Evolutionary conservation across 768 basidiomycete genomes (phyloP).

Genomic region (Rhizopogon salebrosus): DNA sequence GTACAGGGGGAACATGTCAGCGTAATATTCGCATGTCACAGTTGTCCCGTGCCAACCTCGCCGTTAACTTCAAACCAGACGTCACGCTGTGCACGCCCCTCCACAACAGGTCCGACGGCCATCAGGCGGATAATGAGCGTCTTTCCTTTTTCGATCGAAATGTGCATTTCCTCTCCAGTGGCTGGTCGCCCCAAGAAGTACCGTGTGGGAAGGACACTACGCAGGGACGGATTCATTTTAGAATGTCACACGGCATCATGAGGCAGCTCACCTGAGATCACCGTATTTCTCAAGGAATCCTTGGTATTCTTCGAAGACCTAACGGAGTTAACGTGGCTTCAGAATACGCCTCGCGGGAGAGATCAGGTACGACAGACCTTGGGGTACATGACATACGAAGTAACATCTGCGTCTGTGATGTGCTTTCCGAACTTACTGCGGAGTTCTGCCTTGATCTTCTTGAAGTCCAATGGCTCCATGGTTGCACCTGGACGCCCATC

Average conservation of each 20-base stretch:
- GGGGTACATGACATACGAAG: conserved; percentile 97
- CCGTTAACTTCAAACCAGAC: conserved; percentile 99
- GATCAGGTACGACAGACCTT: conserved; percentile 51
- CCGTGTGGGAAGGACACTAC: conserved; percentile 91
- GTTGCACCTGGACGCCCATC: conserved; percentile 88
- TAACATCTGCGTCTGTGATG: conserved; percentile 90
- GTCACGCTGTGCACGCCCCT: conserved; percentile 88
- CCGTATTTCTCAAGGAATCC: conserved; percentile 94
- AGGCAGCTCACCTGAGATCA: conserved; percentile 69
- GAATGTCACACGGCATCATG: conserved; percentile 1
- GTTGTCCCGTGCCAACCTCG: conserved; percentile 49
- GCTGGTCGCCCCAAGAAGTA: conserved; percentile 94
- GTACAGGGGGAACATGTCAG: conserved; percentile 10
- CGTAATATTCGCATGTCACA: conserved; percentile 10
- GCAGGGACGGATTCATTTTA: conserved; percentile 11
- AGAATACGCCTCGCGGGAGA: conserved; percentile 2
- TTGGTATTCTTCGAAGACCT: conserved; percentile 98
- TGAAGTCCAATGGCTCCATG: conserved; percentile 90
- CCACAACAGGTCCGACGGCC: conserved; percentile 90
- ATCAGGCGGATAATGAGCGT: conserved; percentile 94
- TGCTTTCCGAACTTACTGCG: conserved; percentile 93
- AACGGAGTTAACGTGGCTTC: conserved; percentile 11
- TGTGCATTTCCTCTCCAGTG: conserved; percentile 93
- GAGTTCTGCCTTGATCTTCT: conserved; percentile 90
- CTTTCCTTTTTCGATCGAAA: conserved; percentile 95